Percentiles rank a stretch among this genome's conserved stretches.
These are phyloP conservation scores for Trichoderma brevicompactum DNA, from an alignment of 2,329 filamentous ascomycete genomes.

Conservation along the genomic window DNA sequence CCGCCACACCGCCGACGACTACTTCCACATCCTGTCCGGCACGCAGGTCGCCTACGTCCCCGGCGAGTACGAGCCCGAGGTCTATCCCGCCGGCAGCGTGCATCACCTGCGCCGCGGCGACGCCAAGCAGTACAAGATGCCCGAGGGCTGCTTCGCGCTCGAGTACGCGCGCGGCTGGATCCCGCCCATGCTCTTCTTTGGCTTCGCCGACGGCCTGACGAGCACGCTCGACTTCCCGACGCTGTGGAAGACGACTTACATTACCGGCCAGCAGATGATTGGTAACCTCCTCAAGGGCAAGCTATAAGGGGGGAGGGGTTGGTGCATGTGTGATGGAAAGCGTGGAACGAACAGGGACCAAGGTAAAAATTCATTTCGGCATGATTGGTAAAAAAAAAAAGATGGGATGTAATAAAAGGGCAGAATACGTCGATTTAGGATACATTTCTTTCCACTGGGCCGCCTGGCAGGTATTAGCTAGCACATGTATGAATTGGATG, in stretches of 20 bases:
- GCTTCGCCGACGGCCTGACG: constrained; percentile 78
- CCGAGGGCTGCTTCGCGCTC: constrained; percentile 74
- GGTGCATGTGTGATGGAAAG: too few relatives aligned
- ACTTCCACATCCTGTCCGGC: constrained; percentile 87
- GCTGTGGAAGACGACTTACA: constrained; percentile 74
- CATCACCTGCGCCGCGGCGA: constrained; percentile 73
- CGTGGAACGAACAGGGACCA: too few relatives aligned
- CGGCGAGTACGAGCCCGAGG: constrained; percentile 67
- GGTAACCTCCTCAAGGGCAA: constrained; percentile 72
- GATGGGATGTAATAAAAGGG: too few relatives aligned
- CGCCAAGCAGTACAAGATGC: constrained; percentile 85
- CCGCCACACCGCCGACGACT: constrained; percentile 90
- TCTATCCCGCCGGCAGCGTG: constrained; percentile 70
- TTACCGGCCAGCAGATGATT: constrained; percentile 79
- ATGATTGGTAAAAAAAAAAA: too few relatives aligned
- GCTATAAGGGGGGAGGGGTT: constrained; percentile 55
- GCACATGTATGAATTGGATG: too few relatives aligned
- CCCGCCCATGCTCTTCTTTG: constrained; percentile 89
- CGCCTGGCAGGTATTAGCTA: too few relatives aligned
- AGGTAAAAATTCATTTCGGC: too few relatives aligned
- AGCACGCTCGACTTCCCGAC: constrained; percentile 87
- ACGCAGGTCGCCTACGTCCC: constrained; percentile 76
- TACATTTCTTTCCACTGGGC: too few relatives aligned
- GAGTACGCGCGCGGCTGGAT: constrained; percentile 90
- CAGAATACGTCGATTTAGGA: too few relatives aligned